A percentile compares a stretch with the other conserved stretches of the same genome.
Conservation (phyloP, 2,329 filamentous ascomycete genomes). For the Nemania diffusa region DNA sequence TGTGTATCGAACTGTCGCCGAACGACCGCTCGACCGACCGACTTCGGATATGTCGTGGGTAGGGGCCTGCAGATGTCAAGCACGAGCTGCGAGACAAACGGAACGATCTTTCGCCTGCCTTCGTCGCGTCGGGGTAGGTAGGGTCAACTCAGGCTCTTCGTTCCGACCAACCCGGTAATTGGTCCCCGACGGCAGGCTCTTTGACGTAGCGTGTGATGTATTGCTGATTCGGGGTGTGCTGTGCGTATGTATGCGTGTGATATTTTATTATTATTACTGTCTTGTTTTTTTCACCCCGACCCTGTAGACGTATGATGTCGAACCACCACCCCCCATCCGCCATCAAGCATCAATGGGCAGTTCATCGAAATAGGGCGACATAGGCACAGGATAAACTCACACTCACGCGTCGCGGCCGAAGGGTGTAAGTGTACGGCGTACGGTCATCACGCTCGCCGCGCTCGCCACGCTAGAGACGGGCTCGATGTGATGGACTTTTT, state of each 20-base stretch:
- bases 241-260: too few relatives aligned
- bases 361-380: neutral
- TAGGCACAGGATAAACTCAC: neutral
- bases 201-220: too few relatives aligned
- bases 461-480: neutral
- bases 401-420: neutral
- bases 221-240: too few relatives aligned
- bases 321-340: neutral
- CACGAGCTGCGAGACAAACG: slow-evolving; percentile 28
- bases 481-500: slow-evolving; percentile 13
- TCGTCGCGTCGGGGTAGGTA: slow-evolving; percentile 1
- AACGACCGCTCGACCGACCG: neutral
- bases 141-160: slow-evolving; percentile 3
- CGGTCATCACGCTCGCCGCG: neutral
- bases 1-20: neutral
- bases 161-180: slow-evolving; percentile 21
- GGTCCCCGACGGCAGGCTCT: too few relatives aligned
- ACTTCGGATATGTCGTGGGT: slow-evolving; percentile 9
- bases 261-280: too few relatives aligned
- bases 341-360: neutral
- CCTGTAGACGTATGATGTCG: neutral
- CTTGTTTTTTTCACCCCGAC: neutral
- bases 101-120: slow-evolving; percentile 8
- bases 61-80: slow-evolving; percentile 33
- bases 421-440: neutral